Evolutionary conservation across 2,329 filamentous ascomycete genomes (phyloP), one percentile per base, ranked within the genome.

Genomic region (Pleoardoris graminearum): DNA sequence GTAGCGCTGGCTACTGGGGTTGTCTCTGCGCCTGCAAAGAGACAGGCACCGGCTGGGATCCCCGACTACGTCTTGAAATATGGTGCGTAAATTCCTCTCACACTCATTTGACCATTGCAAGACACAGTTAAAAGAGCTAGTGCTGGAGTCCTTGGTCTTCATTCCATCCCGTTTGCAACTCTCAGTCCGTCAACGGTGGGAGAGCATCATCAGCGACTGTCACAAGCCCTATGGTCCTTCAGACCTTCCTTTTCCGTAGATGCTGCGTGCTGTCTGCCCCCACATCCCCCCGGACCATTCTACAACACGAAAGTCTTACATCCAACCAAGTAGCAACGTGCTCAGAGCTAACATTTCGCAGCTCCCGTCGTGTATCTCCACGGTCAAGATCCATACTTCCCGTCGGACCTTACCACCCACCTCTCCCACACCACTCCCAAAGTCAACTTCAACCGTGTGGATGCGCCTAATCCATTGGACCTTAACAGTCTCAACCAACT

Each of bases 321-420:
- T 43, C 43, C 37, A 22, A 42, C 14, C 27, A 27, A 36, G 2
- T 4, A 14, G 11, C 32, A 44, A 50, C 32, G 39, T 45, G 48
- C 17, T 29, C 3, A 35, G 11, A 32, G 19, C 57, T 65, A 27
- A 69, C 37, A 22, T 14, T 5, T 10, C 17, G 33, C 45, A 73
- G 78, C 78, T 11, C 78, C 78, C 0, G 57, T 79, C 8, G 72
- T 79, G 29, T 77, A 76, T 51, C 71, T 80, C 6, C 69, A 77
- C 62, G 71, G 73, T 7, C 53, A 60, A 21, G 78, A 80, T 12
- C 58, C 60, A 12, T 79, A 79, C 57, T 59, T 67, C 29, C 78
- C 78, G 0, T 74, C 78, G 4, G 76, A 79, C 58, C 64, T 80
- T 35, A 59, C 63, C 19, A 62, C 67, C 0, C 76, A 79, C 50